Evolutionary conservation across 768 basidiomycete species (phyloP).

Genomic region (Ramaria rubella): DNA sequence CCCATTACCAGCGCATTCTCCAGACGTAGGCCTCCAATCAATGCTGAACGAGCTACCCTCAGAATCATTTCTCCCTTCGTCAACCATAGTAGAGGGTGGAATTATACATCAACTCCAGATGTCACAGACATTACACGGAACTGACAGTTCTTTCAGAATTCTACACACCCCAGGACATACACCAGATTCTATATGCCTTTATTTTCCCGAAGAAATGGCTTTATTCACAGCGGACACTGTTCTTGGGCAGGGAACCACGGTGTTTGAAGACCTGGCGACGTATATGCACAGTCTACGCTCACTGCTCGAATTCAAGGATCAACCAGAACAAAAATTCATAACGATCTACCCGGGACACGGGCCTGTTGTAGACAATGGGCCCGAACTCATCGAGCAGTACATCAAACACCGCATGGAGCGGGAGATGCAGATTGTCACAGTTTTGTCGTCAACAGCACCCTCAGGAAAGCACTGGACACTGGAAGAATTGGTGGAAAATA

Average conservation of each 20-base stretch:
- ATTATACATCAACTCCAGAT: slow-evolving; percentile 55
- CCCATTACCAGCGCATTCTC: slow-evolving; percentile 32
- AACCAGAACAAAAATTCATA: slow-evolving; percentile 27
- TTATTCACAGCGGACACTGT: slow-evolving; percentile 91
- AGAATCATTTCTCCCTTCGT: slow-evolving; percentile 33
- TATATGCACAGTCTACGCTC: slow-evolving; percentile 62
- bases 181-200: slow-evolving; percentile 71
- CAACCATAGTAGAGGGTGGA: slow-evolving; percentile 34
- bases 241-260: slow-evolving; percentile 82
- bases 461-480: slow-evolving; percentile 43
- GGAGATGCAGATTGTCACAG: slow-evolving; percentile 66
- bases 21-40: slow-evolving; percentile 34
- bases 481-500: slow-evolving; percentile 53
- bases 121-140: slow-evolving; percentile 41
- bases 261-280: slow-evolving; percentile 74
- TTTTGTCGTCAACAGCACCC: slow-evolving; percentile 36
- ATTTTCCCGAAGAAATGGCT: slow-evolving; percentile 59
- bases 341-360: slow-evolving; percentile 88
- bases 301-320: slow-evolving; percentile 35
- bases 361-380: slow-evolving; percentile 60
- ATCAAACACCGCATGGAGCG: slow-evolving; percentile 75
- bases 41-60: slow-evolving; percentile 36
- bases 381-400: slow-evolving; percentile 58
- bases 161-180: slow-evolving; percentile 91
- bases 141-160: slow-evolving; percentile 43